A percentile compares a stretch with the other conserved stretches of the same genome.
Conservation (phyloP, 2,329 filamentous ascomycete species). For the Aureobasidium lini region DNA sequence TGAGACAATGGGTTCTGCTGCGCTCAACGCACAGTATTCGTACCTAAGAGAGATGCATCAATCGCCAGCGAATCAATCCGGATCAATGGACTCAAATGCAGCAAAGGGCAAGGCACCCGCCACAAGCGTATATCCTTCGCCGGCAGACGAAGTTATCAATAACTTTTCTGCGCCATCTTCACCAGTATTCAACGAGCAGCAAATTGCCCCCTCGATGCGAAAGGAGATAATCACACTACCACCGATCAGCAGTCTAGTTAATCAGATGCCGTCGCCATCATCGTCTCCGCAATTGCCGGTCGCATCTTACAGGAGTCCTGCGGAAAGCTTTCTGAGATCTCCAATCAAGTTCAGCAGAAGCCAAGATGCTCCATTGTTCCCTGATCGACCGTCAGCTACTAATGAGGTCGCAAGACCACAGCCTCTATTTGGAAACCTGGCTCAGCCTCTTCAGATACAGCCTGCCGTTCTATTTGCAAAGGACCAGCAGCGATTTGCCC, state of each 20-base stretch:
- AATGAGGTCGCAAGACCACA: background rate
- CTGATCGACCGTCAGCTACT: background rate
- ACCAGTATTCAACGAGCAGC: background rate
- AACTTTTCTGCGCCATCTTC: background rate
- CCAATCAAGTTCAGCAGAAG: background rate
- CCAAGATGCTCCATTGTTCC: slow-evolving; percentile 1
- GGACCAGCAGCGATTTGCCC: background rate
- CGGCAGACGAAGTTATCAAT: slow-evolving; percentile 4
- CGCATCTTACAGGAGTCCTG: background rate
- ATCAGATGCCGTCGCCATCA: slow-evolving; percentile 7
- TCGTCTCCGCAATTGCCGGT: slow-evolving; percentile 4
- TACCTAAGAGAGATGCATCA: slow-evolving; percentile 10
- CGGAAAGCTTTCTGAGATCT: background rate
- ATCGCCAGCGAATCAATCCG: background rate
- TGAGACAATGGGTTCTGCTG: slow-evolving; percentile 6
- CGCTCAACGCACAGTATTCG: slow-evolving; percentile 1
- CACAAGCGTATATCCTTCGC: slow-evolving; percentile 11
- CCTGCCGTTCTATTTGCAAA: background rate
- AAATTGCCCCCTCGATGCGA: background rate
- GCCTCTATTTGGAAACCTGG: background rate
- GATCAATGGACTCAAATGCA: background rate
- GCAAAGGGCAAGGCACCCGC: background rate
- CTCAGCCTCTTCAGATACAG: background rate
- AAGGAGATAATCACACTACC: slow-evolving; percentile 1
- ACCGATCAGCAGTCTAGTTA: background rate